phyloP scores from a whole-genome alignment of 129 eudicot genomes.

The Silybum marianum region DNA sequence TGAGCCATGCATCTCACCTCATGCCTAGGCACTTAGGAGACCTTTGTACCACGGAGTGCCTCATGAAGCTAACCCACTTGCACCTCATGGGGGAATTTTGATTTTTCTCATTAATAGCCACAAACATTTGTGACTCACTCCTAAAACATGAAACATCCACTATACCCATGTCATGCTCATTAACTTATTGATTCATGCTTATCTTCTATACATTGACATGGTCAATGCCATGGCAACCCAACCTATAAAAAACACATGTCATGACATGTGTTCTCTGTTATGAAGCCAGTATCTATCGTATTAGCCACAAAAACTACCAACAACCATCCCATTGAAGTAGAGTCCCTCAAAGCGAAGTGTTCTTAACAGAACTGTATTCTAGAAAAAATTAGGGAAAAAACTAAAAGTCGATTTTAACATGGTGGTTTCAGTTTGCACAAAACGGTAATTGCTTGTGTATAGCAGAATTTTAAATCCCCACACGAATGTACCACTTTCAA shows the following conservation, averaged over 20 bases:
- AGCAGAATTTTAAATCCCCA: not conserved
- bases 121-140: not conserved
- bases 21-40: not conserved
- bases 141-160: not conserved
- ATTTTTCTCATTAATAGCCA: not conserved
- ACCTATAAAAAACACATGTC: not conserved
- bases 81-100: not conserved
- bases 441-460: not conserved
- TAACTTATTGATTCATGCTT: not conserved
- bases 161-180: not conserved
- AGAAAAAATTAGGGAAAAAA: not conserved
- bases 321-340: not conserved
- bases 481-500: not conserved
- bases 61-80: not conserved
- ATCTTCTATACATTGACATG: not conserved
- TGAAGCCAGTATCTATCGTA: not conserved
- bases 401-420: not conserved
- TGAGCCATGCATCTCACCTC: not conserved
- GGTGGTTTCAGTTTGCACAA: not conserved
- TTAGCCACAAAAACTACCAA: not conserved
- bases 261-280: not conserved
- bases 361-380: not conserved
- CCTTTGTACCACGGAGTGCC: not conserved
- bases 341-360: not conserved
- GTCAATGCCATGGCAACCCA: not conserved